Conservation (phyloP, 352 stramenopile species). For the Globisporangium nunn region DNA sequence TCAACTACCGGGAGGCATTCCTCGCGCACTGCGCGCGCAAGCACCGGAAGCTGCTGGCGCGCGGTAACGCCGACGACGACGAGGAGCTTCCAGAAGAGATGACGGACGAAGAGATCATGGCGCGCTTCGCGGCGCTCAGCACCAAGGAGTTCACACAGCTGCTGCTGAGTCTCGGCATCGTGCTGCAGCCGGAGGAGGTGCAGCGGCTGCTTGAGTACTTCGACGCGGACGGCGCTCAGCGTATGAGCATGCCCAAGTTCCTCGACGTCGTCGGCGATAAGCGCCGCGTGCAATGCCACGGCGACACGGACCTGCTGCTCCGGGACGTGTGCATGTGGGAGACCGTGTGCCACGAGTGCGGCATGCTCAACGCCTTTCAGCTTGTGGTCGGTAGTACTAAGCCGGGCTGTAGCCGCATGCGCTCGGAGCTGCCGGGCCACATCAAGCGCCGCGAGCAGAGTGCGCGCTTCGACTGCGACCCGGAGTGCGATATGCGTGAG, state of each 20-base stretch:
- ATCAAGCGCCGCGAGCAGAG: constrained; percentile 48
- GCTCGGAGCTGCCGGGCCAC: constrained; percentile 64
- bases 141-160: constrained; percentile 48
- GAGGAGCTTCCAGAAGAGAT: constrained; percentile 56
- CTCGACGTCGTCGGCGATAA: constrained; percentile 77
- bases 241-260: constrained; percentile 76
- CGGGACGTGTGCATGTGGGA: constrained; percentile 88
- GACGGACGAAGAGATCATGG: constrained; percentile 55
- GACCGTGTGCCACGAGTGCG: constrained; percentile 87
- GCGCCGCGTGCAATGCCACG: constrained; percentile 48
- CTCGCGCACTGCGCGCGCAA: constrained; percentile 53
- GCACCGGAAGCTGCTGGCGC: constrained; percentile 46
- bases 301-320: constrained; percentile 71
- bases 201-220: constrained; percentile 85
- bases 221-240: constrained; percentile 56
- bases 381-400: constrained; percentile 54
- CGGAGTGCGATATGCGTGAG: constrained; percentile 61
- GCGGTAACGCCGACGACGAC: constrained; percentile 37
- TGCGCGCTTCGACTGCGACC: constrained; percentile 40
- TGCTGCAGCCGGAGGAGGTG: constrained; percentile 74
- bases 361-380: constrained; percentile 88
- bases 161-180: constrained; percentile 63
- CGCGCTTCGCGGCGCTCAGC: constrained; percentile 41
- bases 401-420: constrained; percentile 31
- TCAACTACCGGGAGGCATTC: constrained; percentile 84